Evolutionary conservation across 306 rosid genomes (phyloP).

Genomic region (Cajanus cajan): DNA sequence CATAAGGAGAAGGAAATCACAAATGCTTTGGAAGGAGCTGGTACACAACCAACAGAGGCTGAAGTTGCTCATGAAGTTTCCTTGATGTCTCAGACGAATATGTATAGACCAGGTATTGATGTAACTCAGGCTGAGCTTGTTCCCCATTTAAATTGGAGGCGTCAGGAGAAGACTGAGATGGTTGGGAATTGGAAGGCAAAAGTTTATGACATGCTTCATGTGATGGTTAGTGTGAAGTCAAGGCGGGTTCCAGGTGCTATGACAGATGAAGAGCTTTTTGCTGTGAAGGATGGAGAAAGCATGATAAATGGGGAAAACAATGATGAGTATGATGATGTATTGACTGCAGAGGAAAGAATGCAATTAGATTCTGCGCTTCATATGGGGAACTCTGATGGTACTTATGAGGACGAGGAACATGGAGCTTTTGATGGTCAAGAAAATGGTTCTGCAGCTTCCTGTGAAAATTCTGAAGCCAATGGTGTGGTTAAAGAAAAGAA

Average conservation of each 20-base stretch:
- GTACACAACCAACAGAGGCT: slow-evolving; percentile 89
- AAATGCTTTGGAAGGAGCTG: slow-evolving; percentile 98
- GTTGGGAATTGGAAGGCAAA: slow-evolving; percentile 97
- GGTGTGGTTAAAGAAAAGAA: slow-evolving; percentile 84
- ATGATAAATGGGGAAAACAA: slow-evolving; percentile 71
- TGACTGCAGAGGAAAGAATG: slow-evolving; percentile 93
- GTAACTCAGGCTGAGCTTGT: slow-evolving; percentile 98
- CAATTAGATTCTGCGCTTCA: slow-evolving; percentile 94
- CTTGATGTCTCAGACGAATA: slow-evolving; percentile 91
- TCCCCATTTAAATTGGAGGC: slow-evolving; percentile 96
- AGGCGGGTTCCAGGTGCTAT: slow-evolving; percentile 99
- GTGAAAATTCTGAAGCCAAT: slow-evolving; percentile 71
- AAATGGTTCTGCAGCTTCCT: slow-evolving; percentile 56
- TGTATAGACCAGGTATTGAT: slow-evolving; percentile 98
- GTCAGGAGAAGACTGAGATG: slow-evolving; percentile 95
- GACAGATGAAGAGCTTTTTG: slow-evolving; percentile 98
- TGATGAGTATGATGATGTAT: slow-evolving; percentile 86
- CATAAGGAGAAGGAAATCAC: slow-evolving; percentile 96
- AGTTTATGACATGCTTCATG: slow-evolving; percentile 97
- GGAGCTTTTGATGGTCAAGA: slow-evolving; percentile 61
- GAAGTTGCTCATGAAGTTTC: slow-evolving; percentile 97
- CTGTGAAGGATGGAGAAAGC: slow-evolving; percentile 84
- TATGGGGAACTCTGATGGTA: slow-evolving; percentile 73
- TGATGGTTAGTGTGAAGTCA: slow-evolving; percentile 97
- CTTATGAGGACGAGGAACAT: slow-evolving; percentile 76